Evolutionary conservation across 2,329 filamentous ascomycete species (phyloP), one percentile per base, ranked within the genome.

Genomic region (Massarina eburnea): DNA sequence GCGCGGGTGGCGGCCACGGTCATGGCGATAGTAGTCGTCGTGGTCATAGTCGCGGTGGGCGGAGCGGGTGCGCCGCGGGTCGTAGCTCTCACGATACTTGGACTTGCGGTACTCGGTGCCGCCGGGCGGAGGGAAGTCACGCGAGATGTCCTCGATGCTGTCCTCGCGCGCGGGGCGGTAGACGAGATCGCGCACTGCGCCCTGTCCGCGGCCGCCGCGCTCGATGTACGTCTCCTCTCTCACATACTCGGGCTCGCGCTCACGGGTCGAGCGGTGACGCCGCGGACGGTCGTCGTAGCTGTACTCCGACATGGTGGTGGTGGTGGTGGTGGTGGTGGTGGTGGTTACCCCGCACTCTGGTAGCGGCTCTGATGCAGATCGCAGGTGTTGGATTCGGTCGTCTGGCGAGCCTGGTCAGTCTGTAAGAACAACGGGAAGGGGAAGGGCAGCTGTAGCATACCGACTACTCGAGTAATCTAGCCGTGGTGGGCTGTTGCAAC

Each of bases 41-140:
- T 82, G 80, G 54, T 84, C 78, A 52, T 82, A 77, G 63, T 83
- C 80, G 60, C 71, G 64, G 63, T 85, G 84, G 45, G 80, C 80
- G 6, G 86, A 88, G 58, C 84, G 80, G 57, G 85, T 76, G 46
- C 85, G 81, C 55, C 82, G 80, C 40, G 72, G 68, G 44, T 69
- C 70, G 51, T 74, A 72, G 45, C 74, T 71, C 57, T 79, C 76
- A 53, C 78, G 70, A 56, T 76, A 75, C 49, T 66, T 71, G 40
- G 72, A 72, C 39, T 73, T 71, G 22, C 72, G 70, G 56, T 73
- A 72, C 57, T 75, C 72, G 64, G 61, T 67, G 64, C 61, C 83
- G 5, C 85, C 86, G 6, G 89, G 88, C 6, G 89, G 88, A 24
- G 89, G 89, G 61, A 95, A 95, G 58, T 95, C 88, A 56, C 90